A percentile compares a stretch with the other conserved stretches of the same genome.
Conservation (phyloP, 306 rosid genomes). For the Pyrus communis region DNA sequence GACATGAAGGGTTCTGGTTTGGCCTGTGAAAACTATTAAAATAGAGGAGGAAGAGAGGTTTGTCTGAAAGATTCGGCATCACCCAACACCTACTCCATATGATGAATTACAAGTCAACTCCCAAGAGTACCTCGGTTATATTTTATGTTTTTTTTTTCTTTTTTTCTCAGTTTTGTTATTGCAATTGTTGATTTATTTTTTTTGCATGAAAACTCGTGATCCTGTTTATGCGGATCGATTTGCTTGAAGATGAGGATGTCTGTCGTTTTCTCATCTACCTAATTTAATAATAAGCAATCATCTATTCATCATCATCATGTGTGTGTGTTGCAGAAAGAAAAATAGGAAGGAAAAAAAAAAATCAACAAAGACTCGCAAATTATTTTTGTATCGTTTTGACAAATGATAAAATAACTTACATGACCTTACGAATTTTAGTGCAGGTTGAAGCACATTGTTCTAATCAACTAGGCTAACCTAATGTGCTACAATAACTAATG, state of each 20-base stretch:
- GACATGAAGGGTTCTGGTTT: background rate
- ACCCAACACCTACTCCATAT: slow-evolving; percentile 10
- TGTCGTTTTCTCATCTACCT: slow-evolving; percentile 21
- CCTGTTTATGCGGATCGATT: slow-evolving; percentile 35
- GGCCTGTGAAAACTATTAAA: slow-evolving; percentile 30
- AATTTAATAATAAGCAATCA: background rate
- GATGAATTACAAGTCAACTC: slow-evolving; percentile 23
- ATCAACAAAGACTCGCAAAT: background rate
- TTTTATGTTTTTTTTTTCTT: background rate
- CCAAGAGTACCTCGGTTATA: slow-evolving; percentile 20
- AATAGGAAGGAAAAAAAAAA: background rate
- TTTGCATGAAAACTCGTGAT: slow-evolving; percentile 24
- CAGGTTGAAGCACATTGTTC: background rate
- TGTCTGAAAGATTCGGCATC: slow-evolving; percentile 27
- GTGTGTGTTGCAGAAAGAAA: background rate
- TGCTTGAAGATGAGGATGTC: slow-evolving; percentile 30
- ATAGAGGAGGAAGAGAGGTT: slow-evolving; percentile 6
- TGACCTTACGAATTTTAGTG: no score
- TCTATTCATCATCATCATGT: background rate
- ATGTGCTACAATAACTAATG: no score
- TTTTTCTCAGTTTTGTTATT: background rate
- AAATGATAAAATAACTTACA: no score
- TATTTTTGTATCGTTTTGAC: no score
- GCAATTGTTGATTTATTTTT: background rate
- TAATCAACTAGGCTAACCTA: no score